Conservation (phyloP, 306 rosid species). For the Ammopiptanthus mongolicus region DNA sequence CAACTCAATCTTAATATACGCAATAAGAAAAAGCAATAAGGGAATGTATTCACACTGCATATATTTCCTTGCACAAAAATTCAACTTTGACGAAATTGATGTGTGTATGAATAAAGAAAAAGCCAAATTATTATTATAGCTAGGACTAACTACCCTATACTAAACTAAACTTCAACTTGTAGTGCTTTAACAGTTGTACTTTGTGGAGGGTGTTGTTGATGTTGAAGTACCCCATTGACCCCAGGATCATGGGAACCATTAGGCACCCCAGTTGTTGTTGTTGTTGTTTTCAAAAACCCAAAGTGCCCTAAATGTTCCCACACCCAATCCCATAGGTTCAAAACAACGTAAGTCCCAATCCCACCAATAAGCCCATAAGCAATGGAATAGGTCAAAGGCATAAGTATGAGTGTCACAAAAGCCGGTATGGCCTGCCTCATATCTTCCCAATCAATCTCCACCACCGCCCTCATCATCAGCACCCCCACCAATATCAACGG, state of each 20-base stretch:
- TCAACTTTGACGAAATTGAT: conserved; percentile 11
- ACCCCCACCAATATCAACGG: conserved; percentile 94
- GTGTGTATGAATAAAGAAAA: conserved; percentile 22
- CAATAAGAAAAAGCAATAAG: neutral
- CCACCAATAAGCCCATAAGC: conserved; percentile 92
- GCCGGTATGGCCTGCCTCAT: conserved; percentile 96
- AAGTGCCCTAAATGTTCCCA: conserved; percentile 19
- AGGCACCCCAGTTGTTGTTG: neutral
- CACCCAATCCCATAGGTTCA: conserved; percentile 75
- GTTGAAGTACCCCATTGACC: conserved; percentile 32
- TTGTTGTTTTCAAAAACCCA: conserved; percentile 29
- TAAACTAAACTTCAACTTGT: conserved; percentile 27
- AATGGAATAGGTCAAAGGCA: conserved; percentile 87
- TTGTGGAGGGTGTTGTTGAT: conserved; percentile 13
- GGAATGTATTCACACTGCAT: conserved; percentile 5
- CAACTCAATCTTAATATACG: neutral
- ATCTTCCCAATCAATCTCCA: conserved; percentile 86
- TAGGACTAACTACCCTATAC: neutral
- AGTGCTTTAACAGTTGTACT: conserved; percentile 26
- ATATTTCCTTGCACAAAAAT: neutral
- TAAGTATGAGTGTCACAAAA: conserved; percentile 71
- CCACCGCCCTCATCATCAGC: conserved; percentile 91
- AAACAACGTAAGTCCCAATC: conserved; percentile 66
- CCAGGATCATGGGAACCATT: neutral
- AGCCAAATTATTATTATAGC: neutral